Evolutionary conservation across 176 grass and related monocot genomes (phyloP), one percentile per base, ranked within the genome.

Genomic region (Rhynchospora pubera): DNA sequence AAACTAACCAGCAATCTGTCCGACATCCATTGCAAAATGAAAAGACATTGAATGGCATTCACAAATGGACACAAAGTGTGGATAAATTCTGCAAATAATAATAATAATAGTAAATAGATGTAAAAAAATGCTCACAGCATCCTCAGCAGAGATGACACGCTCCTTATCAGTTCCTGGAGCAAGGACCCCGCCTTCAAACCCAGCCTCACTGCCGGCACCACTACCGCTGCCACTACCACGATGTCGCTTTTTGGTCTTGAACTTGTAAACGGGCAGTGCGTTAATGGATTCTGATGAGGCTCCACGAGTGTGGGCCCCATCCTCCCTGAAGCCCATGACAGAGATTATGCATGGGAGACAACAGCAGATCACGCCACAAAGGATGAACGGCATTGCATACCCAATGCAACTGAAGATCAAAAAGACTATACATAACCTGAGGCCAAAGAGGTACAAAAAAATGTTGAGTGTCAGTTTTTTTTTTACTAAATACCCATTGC

Each of bases 371-470:
- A 92, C 94, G 66, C 90, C 91, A 44, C 91, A 99, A 28, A 93
- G 90, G 85, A 99, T 91, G 77, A 99, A 99, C 23, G 96, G 96
- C 87, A 99, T 95, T 57, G 89, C 92, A 84, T 99, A 99, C 10
- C 93, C 93, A 82, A 99, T 95, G 84, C 96, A 99, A 73, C 96
- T 95, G 66, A 99, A 93, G 58, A 84, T 91, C 74, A 99, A 91
- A 91, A 99, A 95, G 16, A 90, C 96, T 82, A 95, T 91, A 79
- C 96, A 99, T 80, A 99, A 89, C 92, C 96, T 99, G 77, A 7
- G 14, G 18, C 16, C n/a, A 79, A 78, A 64, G 34, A 2, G 4
- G 4, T 18, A 63, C 64, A 28, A 16, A 77, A 48, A 5, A 34
- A 34, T 63, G 57, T 22, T 63, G 7, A 30, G 1, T 62, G 21